Conservation (phyloP, 805 yeast genomes). For the Saccharomycopsis sp. region DNA sequence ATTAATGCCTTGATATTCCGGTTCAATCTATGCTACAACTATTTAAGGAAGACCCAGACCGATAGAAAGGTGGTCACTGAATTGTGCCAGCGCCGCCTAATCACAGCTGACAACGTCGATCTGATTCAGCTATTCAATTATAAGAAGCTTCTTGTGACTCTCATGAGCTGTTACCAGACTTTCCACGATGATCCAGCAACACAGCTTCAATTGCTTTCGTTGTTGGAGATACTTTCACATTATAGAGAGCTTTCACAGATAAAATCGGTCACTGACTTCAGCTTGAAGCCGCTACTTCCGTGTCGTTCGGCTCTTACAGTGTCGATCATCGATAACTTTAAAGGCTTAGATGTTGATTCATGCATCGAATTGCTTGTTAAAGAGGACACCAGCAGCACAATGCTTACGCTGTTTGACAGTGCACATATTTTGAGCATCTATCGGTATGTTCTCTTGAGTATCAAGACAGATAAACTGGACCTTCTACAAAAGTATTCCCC, state of each 20-base stretch:
- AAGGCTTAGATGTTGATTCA: background rate
- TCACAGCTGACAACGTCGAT: constrained; percentile 10
- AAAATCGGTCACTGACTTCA: background rate
- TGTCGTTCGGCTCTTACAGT: background rate
- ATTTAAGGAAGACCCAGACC: background rate
- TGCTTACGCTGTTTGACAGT: background rate
- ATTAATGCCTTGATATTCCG: constrained; percentile 20
- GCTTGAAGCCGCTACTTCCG: background rate
- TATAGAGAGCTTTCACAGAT: background rate
- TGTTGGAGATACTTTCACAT: background rate
- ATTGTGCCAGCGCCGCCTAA: constrained; percentile 16
- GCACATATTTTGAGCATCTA: background rate
- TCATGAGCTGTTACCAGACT: background rate
- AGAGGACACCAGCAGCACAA: background rate
- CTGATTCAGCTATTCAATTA: constrained; percentile 23
- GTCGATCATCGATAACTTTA: background rate
- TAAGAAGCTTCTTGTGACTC: background rate
- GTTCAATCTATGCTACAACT: background rate
- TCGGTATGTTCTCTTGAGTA: background rate
- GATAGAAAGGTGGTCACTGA: constrained; percentile 7
- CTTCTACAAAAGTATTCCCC: background rate
- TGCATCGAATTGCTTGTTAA: background rate
- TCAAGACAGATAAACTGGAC: background rate
- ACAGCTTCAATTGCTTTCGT: background rate
- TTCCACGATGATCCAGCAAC: background rate